A percentile compares a stretch with the other conserved stretches of the same genome.
These are phyloP conservation scores for Helichrysum umbraculigerum DNA, from an alignment of 129 eudicot genomes.

Conservation along the genomic window DNA sequence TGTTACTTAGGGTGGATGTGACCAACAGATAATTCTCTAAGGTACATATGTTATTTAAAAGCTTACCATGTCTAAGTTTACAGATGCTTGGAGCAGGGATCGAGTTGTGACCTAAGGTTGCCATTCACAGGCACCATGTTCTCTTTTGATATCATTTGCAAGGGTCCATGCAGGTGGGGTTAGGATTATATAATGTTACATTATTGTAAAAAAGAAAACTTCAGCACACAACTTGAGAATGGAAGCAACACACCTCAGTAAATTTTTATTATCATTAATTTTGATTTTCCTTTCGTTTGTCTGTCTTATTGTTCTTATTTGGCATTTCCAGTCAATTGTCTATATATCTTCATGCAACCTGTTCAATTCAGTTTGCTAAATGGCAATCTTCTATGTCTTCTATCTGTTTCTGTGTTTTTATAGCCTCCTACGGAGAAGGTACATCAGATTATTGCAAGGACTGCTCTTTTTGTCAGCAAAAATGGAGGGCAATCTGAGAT, in stretches of 20 bases:
- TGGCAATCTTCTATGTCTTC: constrained; percentile 25
- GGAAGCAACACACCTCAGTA: constrained; percentile 33
- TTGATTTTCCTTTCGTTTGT: constrained; percentile 29
- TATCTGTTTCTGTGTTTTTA: constrained; percentile 36
- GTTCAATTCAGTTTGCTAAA: constrained; percentile 29
- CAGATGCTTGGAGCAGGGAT: constrained; percentile 98
- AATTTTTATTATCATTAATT: constrained; percentile 30
- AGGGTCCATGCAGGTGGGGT: constrained; percentile 97
- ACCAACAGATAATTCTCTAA: constrained; percentile 47
- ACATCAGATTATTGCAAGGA: constrained; percentile 94
- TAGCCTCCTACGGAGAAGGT: constrained; percentile 96
- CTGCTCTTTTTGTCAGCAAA: constrained; percentile 87
- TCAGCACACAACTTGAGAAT: constrained; percentile 53
- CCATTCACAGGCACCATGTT: constrained; percentile 91
- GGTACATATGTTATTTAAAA: constrained; percentile 74
- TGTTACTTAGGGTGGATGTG: constrained; percentile 51
- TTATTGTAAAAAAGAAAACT: constrained; percentile 44
- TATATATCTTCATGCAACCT: constrained; percentile 18
- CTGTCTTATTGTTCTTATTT: constrained; percentile 32
- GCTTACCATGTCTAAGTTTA: constrained; percentile 96
- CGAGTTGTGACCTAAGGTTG: constrained; percentile 87
- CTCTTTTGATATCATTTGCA: constrained; percentile 83
- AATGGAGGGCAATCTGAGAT: constrained; percentile 99
- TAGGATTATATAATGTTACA: constrained; percentile 62
- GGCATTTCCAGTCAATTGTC: constrained; percentile 17